Percentiles rank a stretch among this genome's conserved stretches.
phyloP scores from a whole-genome alignment of 352 stramenopile genomes.

The Aphanomyces cochlioides region DNA sequence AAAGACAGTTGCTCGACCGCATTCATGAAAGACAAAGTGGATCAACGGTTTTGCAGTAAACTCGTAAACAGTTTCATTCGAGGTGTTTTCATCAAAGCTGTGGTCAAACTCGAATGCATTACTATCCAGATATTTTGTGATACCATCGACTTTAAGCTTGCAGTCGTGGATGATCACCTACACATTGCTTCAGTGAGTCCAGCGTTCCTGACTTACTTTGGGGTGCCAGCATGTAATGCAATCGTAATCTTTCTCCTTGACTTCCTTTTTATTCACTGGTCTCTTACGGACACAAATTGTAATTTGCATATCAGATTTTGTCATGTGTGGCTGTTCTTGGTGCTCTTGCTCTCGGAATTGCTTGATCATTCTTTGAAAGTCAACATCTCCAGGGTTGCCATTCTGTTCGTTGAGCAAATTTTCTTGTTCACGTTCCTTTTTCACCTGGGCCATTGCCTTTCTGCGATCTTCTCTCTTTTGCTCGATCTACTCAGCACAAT shows the following conservation, averaged over 20 bases:
- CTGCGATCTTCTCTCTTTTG: conserved; percentile 81
- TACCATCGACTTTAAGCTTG: conserved; percentile 97
- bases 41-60: conserved; percentile 90
- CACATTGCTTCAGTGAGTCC: too few relatives aligned
- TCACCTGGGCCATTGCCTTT: conserved; percentile 78
- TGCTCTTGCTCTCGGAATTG: conserved; percentile 75
- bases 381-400: conserved; percentile 81
- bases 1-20: conserved; percentile 94
- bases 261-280: conserved; percentile 89
- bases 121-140: conserved; percentile 98
- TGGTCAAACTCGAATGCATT: conserved; percentile 93
- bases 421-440: conserved; percentile 80
- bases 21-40: conserved; percentile 90
- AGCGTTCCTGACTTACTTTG: conserved; percentile 45
- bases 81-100: conserved; percentile 91
- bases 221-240: conserved; percentile 94
- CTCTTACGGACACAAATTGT: conserved; percentile 96
- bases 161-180: conserved; percentile 93
- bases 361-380: conserved; percentile 91
- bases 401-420: conserved; percentile 74
- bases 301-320: conserved; percentile 82
- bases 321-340: conserved; percentile 45
- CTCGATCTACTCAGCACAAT: conserved; percentile 51
- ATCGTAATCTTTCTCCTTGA: conserved; percentile 93
- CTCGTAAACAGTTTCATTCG: conserved; percentile 93